phyloP scores from a whole-genome alignment of 331 rosid genomes.

The Pyracantha coccinea region DNA sequence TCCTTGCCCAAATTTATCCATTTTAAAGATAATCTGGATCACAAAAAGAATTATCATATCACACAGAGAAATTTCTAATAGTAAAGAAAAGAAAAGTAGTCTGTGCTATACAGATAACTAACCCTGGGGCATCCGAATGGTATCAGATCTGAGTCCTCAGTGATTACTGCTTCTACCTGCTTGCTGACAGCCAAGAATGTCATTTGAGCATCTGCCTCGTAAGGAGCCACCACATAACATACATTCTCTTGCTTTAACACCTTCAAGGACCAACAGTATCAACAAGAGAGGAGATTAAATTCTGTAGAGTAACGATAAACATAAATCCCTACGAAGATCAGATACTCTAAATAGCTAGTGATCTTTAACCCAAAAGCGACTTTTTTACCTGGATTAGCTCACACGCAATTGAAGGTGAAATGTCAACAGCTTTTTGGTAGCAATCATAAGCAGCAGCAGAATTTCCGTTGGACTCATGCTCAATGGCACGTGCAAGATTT shows the following conservation, averaged over 20 bases:
- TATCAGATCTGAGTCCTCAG: conserved; percentile 95
- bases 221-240: conserved; percentile 82
- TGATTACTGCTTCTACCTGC: conserved; percentile 82
- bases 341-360: conserved; percentile 7
- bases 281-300: conserved; percentile 1
- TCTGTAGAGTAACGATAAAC: not conserved
- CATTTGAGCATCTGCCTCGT: conserved; percentile 98
- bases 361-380: not conserved
- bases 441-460: conserved; percentile 83
- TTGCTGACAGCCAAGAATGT: conserved; percentile 74
- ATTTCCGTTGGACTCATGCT: conserved; percentile 73
- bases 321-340: not conserved
- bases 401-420: conserved; percentile 72
- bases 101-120: conserved; percentile 18
- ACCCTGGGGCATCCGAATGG: conserved; percentile 96
- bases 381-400: conserved; percentile 66
- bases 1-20: conserved; percentile 96
- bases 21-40: conserved; percentile 81
- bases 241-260: conserved; percentile 78
- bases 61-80: conserved; percentile 1
- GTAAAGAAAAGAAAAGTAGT: not conserved
- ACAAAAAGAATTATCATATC: conserved; percentile 16
- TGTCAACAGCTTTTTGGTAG: conserved; percentile 96
- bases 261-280: conserved; percentile 26
- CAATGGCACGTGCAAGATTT: conserved; percentile 75